These are phyloP conservation scores for Ogataea thermomethanolica DNA, from an alignment of 805 yeast genomes.

Conservation along the genomic window DNA sequence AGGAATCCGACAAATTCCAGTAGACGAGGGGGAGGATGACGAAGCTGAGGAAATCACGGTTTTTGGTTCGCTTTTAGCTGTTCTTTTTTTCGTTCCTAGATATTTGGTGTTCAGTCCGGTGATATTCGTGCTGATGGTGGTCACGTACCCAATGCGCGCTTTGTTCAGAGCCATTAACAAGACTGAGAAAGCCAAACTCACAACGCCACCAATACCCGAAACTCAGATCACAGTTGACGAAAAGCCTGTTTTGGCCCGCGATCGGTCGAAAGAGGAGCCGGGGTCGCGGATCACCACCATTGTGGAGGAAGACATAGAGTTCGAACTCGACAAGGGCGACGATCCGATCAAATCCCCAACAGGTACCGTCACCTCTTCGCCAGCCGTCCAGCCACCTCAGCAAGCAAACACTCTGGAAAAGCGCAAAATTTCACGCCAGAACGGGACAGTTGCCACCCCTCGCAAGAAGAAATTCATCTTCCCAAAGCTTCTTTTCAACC, in stretches of 20 bases:
- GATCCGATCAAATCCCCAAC: constrained; percentile 36
- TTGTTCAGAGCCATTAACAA: constrained; percentile 4
- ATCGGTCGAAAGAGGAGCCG: constrained; percentile 3
- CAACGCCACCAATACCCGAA: not conserved
- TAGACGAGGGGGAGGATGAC: constrained; percentile 2
- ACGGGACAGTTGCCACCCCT: constrained; percentile 5
- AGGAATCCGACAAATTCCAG: constrained; percentile 3
- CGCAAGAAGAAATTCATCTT: constrained; percentile 31
- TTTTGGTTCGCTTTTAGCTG: constrained; percentile 22
- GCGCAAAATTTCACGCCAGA: not conserved
- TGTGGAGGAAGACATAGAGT: constrained; percentile 35
- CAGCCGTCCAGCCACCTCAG: constrained; percentile 4
- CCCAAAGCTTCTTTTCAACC: constrained; percentile 34
- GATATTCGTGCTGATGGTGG: constrained; percentile 44
- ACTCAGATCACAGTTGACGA: not conserved
- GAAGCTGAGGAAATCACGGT: constrained; percentile 12
- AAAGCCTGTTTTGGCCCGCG: not conserved
- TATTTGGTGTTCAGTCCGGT: constrained; percentile 51
- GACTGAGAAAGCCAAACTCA: not conserved
- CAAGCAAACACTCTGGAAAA: constrained; percentile 3
- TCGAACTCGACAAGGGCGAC: constrained; percentile 31
- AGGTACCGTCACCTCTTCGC: constrained; percentile 11
- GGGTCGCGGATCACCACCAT: constrained; percentile 27
- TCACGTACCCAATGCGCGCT: constrained; percentile 53
- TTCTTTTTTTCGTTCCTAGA: constrained; percentile 47